Base-by-base conservation (phyloP, 2,329 filamentous ascomycete species). In the Pyricularia grisea region DNA sequence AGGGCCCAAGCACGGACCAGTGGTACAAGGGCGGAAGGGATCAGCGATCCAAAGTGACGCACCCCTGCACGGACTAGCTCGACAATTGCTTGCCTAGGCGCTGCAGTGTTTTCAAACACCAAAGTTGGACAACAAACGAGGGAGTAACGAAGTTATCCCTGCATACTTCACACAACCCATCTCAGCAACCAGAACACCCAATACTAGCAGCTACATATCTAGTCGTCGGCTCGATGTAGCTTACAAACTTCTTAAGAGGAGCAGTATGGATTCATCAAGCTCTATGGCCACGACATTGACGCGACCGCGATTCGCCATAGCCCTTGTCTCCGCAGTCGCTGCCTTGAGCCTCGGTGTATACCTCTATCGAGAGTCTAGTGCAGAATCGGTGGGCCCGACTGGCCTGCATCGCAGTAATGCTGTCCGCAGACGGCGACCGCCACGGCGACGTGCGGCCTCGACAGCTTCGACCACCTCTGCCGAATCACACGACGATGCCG, bases 381-480 rank as follows among this genome's bases (percentile, higher is more conserved):
- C 67, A 11, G 55, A 65, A 3, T 67, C 68, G 66, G 10, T 67
- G 61, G 27, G 17, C 55, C 63, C 61, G 23, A 31, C 67, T 23
- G 69, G 71, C 5, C 65, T 72, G 23, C 72, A 72, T 30, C 65
- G 73, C 4, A 70, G 71, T 20, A 73, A 73, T 61, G 73, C 73
- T 20, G 68, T 74, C 11, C 71, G 73, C 20, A 71, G 67, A 71
- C 70, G 58, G 50, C 70, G 67, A 33, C 71, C 71, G 3, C 73
- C 70, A 27, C 72, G 75, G 20, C 68, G 64, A 20, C 69, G 68
- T 20, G 73, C 73, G 31, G 72, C 7, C 25, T 70, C 69, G 25
- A 65, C 33, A 9, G 69, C 33, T n/a, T 68, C 69, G 23, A 68
- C 30, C 23, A 58, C 82, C 6, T 79, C 78, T 33, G 79, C 78